Base-by-base conservation (phyloP, 1,139 yeast genomes). In the Pichia sp. region DNA sequence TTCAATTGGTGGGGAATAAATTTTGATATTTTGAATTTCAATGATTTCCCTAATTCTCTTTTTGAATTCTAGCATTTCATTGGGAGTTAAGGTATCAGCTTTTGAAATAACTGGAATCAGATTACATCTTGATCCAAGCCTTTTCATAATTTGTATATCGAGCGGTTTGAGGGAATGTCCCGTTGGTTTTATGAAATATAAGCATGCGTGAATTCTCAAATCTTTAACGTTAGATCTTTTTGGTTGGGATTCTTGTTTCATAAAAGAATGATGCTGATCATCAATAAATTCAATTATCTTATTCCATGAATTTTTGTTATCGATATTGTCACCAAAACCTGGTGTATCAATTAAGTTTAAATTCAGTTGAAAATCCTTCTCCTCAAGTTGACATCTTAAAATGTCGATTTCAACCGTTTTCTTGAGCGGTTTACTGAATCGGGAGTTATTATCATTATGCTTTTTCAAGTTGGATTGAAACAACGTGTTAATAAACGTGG, bases 241-340 rank as follows among this genome's bases (percentile, higher is more conserved):
- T 35, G 98, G 98, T 68, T 94, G 98, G 64, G 88, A 95, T 64
- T 92, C 97, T 68, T 94, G 98, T 61, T 86, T 82, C 95, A 92
- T 85, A 63, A 69, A 90, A 32, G 85, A 75, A 66, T 92, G 96
- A 63, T 92, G 97, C 71, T 92, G 98, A 66, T 92, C 98, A 65
- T 92, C 98, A 52, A 92, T 77, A 60, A 90, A 92, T 64, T 90
- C 97, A 49, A 88, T 76, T 56, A 94, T 81, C 37, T 97, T 92
- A 55, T 84, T 85, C 97, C 97, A 94, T 44, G 95, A 79, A 60
- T 86, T 92, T 58, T 76, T 79, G 68, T 92, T 92, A 71, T 92
- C 85, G 57, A 92, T 95, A 63, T 88, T 87, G 67, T 90, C 96
- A 52, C 98, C 99, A 62, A 92, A 88, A 2, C 98, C 98, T 23